phyloP scores from a whole-genome alignment of 2,329 filamentous ascomycete genomes.

The Whalleya microplaca region DNA sequence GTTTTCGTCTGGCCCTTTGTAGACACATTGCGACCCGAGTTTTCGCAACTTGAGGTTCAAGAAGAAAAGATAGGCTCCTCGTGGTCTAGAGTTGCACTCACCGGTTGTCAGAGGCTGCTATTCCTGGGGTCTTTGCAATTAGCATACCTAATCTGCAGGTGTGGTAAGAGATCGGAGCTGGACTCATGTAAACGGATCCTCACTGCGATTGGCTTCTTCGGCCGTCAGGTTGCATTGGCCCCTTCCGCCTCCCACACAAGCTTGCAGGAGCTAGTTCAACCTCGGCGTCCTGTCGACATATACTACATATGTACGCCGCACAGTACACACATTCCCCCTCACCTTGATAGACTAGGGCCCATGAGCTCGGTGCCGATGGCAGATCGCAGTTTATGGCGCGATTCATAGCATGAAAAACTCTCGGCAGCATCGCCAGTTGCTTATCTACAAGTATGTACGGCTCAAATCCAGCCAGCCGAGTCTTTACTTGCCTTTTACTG shows the following conservation, averaged over 20 bases:
- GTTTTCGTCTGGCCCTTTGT: slow-evolving; percentile 5
- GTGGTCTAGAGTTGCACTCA: slow-evolving; percentile 18
- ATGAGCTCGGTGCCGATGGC: slow-evolving; percentile 25
- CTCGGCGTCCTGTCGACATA: slow-evolving; percentile 2
- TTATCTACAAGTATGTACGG: no score
- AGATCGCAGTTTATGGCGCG: slow-evolving; percentile 28
- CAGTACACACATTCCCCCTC: slow-evolving; percentile 14
- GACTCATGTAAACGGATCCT: background rate
- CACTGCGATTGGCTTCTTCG: background rate
- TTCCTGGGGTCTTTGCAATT: slow-evolving; percentile 12
- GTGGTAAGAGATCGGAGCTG: slow-evolving; percentile 15
- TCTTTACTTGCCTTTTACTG: background rate
- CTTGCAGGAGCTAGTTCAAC: background rate
- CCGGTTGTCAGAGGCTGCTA: slow-evolving; percentile 11
- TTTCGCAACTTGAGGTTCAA: slow-evolving; percentile 9
- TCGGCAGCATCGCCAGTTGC: background rate
- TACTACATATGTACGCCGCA: slow-evolving; percentile 13
- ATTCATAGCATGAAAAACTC: slow-evolving; percentile 17
- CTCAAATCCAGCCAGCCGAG: slow-evolving; percentile 4
- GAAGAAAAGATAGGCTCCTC: slow-evolving; percentile 2
- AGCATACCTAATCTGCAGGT: slow-evolving; percentile 12
- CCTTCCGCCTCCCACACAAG: background rate
- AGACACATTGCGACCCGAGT: slow-evolving; percentile 13
- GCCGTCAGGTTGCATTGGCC: background rate
- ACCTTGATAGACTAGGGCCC: slow-evolving; percentile 10